Conservation (phyloP, 2,329 filamentous ascomycete species). For the Penicillium sp. region DNA sequence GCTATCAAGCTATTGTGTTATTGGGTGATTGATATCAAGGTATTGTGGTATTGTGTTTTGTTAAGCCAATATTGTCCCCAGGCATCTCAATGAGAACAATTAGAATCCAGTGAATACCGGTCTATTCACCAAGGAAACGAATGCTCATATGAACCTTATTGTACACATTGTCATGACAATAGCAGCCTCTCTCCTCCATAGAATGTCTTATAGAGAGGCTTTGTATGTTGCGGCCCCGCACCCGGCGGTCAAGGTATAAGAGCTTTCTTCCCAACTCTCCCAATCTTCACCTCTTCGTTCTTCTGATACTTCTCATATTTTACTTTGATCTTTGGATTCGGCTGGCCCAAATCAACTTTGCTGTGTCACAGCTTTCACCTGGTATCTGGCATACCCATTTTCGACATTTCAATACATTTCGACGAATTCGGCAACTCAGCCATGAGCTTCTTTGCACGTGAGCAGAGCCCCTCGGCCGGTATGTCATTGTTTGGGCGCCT, state of each 20-base stretch:
- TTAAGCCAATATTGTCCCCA: neutral
- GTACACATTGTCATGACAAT: neutral
- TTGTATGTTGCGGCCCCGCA: conserved; percentile 7
- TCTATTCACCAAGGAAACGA: conserved; percentile 3
- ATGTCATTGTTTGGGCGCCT: conserved; percentile 3
- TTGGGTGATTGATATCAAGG: neutral
- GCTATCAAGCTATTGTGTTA: neutral
- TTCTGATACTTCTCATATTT: neutral
- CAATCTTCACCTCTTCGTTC: conserved; percentile 2
- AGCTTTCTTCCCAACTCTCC: conserved; percentile 1
- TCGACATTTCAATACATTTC: neutral
- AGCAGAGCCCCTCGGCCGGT: conserved; percentile 14
- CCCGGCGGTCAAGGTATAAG: conserved; percentile 10
- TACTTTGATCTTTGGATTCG: conserved; percentile 2
- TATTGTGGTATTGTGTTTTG: neutral
- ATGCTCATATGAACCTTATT: neutral
- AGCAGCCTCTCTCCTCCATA: neutral
- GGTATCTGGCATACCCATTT: conserved; percentile 8
- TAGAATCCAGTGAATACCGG: conserved; percentile 6
- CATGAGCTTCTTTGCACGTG: conserved; percentile 17
- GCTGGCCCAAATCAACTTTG: conserved; percentile 10
- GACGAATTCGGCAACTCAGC: neutral
- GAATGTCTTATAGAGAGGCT: neutral
- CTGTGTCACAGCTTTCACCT: neutral
- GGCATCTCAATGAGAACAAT: conserved; percentile 1